Base-by-base conservation (phyloP, 306 rosid species). In the Pueraria montana region DNA sequence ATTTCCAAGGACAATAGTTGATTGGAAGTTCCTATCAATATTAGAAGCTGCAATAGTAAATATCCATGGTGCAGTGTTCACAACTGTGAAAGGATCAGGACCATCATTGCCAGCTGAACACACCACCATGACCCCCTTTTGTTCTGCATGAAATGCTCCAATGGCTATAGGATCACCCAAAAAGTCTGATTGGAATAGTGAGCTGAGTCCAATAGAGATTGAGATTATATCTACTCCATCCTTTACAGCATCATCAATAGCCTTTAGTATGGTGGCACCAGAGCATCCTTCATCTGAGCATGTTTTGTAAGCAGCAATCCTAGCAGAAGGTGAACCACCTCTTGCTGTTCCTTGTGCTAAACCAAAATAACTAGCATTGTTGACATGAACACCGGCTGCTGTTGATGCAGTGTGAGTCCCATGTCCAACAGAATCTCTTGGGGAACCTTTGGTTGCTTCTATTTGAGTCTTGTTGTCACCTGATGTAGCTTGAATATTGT, bases 31-130 rank as follows among this genome's bases (percentile, higher is more conserved):
- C 85, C 99, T 91, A 77, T 96, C 99, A 82, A 96, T 92, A 77
- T 80, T 93, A 75, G 99, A 96, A 86, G 99, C 99, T 46, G 96
- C 98, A 78, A 92, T 92, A 0, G 98, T 96, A 77, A 96, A 87
- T 75, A 93, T 83, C 99, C 99, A 96, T 4, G 98, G 99, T 11
- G 99, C 98, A n/a, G 96, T 20, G 30, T 96, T 96, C 14, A 87
- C 96, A 82, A 92, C 84, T 8, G 97, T 91, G 80, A 74, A 84
- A 84, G 93, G 86, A 86, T 91, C 90, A 42, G 99, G 98, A 43
- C 99, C 99, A 79, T 92, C 96, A 76, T 96, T 96, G 48, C 99
- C 99, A 11, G 89, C 99, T 27, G 99, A 96, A 78, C 98, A 91
- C 34, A 92, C 89, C 34, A 96, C 99, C 94, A 92, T 32, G 53